phyloP scores from a whole-genome alignment of 2,329 filamentous ascomycete genomes.

The Fusarium sp. region DNA sequence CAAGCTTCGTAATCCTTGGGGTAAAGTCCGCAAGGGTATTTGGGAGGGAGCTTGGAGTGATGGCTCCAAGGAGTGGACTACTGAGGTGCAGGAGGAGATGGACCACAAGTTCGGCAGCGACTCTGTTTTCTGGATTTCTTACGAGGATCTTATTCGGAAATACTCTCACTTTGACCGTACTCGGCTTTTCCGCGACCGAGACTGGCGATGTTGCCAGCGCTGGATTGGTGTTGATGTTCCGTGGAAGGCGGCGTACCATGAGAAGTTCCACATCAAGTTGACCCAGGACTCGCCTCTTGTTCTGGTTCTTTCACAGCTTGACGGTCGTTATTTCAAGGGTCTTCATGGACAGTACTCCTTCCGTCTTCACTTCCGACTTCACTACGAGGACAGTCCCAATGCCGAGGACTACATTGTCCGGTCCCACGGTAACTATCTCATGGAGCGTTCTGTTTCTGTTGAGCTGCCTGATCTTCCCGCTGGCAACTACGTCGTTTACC shows the following conservation, averaged over 20 bases:
- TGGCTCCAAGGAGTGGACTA: conserved; percentile 70
- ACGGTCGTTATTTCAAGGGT: conserved; percentile 70
- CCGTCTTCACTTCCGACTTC: conserved; percentile 62
- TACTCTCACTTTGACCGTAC: conserved; percentile 71
- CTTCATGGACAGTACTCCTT: conserved; percentile 68
- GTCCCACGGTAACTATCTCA: conserved; percentile 67
- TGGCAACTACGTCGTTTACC: conserved; percentile 67
- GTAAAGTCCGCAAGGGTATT: conserved; percentile 64
- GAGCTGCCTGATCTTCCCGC: conserved; percentile 65
- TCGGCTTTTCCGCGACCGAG: conserved; percentile 65
- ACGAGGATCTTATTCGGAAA: conserved; percentile 70
- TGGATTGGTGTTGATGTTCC: conserved; percentile 72
- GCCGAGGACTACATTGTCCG: conserved; percentile 70
- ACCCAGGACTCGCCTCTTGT: conserved; percentile 67
- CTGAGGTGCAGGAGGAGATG: conserved; percentile 66
- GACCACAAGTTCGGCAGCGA: conserved; percentile 69
- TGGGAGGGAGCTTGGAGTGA: conserved; percentile 71
- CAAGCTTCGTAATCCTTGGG: conserved; percentile 71
- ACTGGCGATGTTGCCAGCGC: conserved; percentile 67
- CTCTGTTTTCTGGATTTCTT: conserved; percentile 72
- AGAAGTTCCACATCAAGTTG: conserved; percentile 69
- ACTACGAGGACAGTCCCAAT: conserved; percentile 57
- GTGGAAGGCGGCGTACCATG: conserved; percentile 70
- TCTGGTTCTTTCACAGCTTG: conserved; percentile 69
- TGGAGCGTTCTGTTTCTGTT: conserved; percentile 67